A percentile compares a stretch with the other conserved stretches of the same genome.
These are phyloP conservation scores for Solanum sejunctum DNA, from an alignment of 257 asterid genomes.

Conservation along the genomic window DNA sequence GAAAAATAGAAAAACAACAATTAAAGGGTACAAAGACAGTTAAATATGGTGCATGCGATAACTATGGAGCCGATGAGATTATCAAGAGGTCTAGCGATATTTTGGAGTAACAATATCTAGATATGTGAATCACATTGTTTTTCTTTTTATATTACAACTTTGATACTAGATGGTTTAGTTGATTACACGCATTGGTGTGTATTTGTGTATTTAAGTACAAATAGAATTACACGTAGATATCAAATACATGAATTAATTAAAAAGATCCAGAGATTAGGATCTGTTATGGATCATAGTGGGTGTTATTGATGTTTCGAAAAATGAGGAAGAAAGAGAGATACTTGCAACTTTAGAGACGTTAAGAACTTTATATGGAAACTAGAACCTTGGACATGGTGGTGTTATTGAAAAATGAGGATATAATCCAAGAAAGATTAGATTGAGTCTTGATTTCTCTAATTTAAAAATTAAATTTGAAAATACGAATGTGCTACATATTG, in stretches of 20 bases:
- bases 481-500: not conserved
- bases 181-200: not conserved
- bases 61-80: not conserved
- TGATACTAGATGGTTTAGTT: no score
- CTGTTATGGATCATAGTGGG: not conserved
- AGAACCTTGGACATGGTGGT: not conserved
- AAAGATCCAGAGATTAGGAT: not conserved
- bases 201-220: not conserved
- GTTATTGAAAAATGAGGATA: not conserved
- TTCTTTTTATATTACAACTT: no score
- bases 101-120: not conserved
- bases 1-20: not conserved
- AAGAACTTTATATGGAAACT: not conserved
- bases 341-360: not conserved
- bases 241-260: not conserved
- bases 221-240: no score
- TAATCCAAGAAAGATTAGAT: not conserved
- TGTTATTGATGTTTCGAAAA: not conserved
- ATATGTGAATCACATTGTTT: no score
- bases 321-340: not conserved
- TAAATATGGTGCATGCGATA: not conserved
- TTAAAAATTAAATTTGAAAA: no score
- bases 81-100: not conserved
- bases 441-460: not conserved
- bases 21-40: not conserved